These are phyloP conservation scores for Kazachstania taianensis DNA, from an alignment of 805 yeast species.

Conservation along the genomic window DNA sequence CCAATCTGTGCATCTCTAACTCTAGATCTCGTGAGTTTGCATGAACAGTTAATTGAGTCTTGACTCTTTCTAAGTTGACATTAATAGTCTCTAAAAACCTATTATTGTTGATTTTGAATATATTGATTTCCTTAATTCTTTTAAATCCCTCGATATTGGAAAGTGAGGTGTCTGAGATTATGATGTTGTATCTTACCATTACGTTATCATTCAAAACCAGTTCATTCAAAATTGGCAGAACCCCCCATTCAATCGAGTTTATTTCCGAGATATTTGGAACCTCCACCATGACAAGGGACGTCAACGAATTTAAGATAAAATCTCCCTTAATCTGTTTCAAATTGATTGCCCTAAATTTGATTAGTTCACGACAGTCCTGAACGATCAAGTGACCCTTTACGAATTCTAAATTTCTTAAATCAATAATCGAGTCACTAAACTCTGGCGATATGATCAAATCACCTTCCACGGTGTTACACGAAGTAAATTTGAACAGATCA, in stretches of 20 bases:
- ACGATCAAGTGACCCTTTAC: conserved; percentile 51
- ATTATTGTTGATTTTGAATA: conserved; percentile 61
- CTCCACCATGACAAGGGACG: conserved; percentile 50
- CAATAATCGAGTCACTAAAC: conserved; percentile 40
- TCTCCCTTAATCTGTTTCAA: conserved; percentile 40
- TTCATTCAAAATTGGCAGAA: conserved; percentile 59
- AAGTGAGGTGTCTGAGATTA: conserved; percentile 63
- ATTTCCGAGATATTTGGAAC: conserved; percentile 46
- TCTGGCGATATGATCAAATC: conserved; percentile 35
- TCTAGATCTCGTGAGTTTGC: conserved; percentile 53
- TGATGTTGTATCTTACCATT: conserved; percentile 40
- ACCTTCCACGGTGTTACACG: conserved; percentile 48
- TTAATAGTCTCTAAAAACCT: conserved; percentile 56
- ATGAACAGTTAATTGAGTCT: conserved; percentile 49
- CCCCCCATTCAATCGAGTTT: conserved; percentile 52
- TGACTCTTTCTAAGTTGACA: conserved; percentile 42
- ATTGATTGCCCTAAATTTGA: conserved; percentile 46
- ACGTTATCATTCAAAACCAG: conserved; percentile 45
- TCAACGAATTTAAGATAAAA: conserved; percentile 46
- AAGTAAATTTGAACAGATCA: conserved; percentile 34
- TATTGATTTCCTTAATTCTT: conserved; percentile 40
- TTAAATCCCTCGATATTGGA: conserved; percentile 54
- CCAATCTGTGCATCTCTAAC: conserved; percentile 45
- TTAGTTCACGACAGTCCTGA: conserved; percentile 42
- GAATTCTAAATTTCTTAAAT: conserved; percentile 32